These are phyloP conservation scores for Torulaspora franciscae DNA, from an alignment of 805 yeast genomes.

Conservation along the genomic window DNA sequence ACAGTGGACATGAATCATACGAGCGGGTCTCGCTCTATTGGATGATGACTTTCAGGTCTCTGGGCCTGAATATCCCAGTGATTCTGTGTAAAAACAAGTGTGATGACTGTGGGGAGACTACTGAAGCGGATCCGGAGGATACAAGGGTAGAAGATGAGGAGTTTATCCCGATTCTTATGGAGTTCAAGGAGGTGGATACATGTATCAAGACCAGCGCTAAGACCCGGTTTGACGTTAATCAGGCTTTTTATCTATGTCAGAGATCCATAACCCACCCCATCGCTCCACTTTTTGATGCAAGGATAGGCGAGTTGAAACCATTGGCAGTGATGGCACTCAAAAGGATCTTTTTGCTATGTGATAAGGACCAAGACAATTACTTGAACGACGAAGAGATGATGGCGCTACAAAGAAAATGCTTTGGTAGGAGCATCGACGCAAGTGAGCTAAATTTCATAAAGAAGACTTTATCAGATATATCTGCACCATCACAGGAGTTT, in stretches of 20 bases:
- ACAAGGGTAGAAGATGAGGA: conserved; percentile 63
- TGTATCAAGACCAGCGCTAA: conserved; percentile 87
- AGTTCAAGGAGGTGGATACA: conserved; percentile 90
- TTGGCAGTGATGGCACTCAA: conserved; percentile 69
- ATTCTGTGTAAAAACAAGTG: conserved; percentile 82
- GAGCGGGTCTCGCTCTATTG: conserved; percentile 89
- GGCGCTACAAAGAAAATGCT: conserved; percentile 68
- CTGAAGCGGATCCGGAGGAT: conserved; percentile 32
- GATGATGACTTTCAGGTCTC: conserved; percentile 87
- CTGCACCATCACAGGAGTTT: conserved; percentile 23
- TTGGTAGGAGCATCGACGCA: conserved; percentile 51
- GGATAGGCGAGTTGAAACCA: conserved; percentile 76
- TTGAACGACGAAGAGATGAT: conserved; percentile 67
- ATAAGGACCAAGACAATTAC: conserved; percentile 84
- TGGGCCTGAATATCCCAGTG: conserved; percentile 93
- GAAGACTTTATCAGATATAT: conserved; percentile 28
- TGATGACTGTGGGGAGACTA: conserved; percentile 37
- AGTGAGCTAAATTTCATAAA: conserved; percentile 47
- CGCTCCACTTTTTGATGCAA: conserved; percentile 89
- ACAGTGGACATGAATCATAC: conserved; percentile 89
- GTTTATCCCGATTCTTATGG: conserved; percentile 77
- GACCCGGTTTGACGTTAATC: conserved; percentile 77
- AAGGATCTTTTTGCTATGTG: conserved; percentile 79
- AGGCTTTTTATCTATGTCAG: conserved; percentile 82
- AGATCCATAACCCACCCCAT: conserved; percentile 90